Evolutionary conservation across 352 stramenopile species (phyloP).

Genomic region (Phytophthora parvispora): DNA sequence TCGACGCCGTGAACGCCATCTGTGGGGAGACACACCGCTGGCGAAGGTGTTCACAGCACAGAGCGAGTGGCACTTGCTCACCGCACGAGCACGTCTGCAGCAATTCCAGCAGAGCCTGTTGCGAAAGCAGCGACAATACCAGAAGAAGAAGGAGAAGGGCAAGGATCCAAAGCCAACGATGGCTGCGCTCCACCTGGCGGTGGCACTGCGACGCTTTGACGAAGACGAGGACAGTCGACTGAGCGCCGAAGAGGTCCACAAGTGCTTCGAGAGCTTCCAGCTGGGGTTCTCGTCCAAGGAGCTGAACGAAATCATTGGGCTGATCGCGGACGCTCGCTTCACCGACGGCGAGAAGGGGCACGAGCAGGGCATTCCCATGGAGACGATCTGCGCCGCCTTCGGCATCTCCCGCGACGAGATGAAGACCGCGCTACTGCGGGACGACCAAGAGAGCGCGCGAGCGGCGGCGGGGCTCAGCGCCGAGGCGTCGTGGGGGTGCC

Average conservation of each 20-base stretch:
- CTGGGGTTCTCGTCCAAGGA: conserved; percentile 86
- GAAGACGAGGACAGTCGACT: conserved; percentile 73
- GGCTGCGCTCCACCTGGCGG: conserved; percentile 55
- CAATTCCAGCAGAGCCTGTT: conserved; percentile 87
- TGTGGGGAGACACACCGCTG: conserved; percentile 96
- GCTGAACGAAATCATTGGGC: conserved; percentile 84
- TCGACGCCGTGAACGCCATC: conserved; percentile 95
- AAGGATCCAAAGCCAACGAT: conserved; percentile 37
- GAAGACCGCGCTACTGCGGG: conserved; percentile 55
- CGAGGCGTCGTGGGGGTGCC: conserved; percentile 64
- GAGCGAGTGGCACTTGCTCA: conserved; percentile 97
- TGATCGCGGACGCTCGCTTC: conserved; percentile 69
- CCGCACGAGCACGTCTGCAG: conserved; percentile 81
- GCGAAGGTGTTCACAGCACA: conserved; percentile 98
- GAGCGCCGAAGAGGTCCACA: conserved; percentile 77
- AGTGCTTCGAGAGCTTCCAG: conserved; percentile 90
- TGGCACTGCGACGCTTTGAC: conserved; percentile 76
- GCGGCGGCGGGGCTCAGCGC: conserved; percentile 15
- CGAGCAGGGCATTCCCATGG: conserved; percentile 54
- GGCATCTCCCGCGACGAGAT: conserved; percentile 64
- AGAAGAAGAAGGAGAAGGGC: conserved; percentile 54
- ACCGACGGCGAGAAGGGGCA: conserved; percentile 51
- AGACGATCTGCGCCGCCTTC: conserved; percentile 82
- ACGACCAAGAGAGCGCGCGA: conserved; percentile 48
- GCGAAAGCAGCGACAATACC: conserved; percentile 61